phyloP scores from a whole-genome alignment of 768 basidiomycete species.

The Agrocybe pediades region DNA sequence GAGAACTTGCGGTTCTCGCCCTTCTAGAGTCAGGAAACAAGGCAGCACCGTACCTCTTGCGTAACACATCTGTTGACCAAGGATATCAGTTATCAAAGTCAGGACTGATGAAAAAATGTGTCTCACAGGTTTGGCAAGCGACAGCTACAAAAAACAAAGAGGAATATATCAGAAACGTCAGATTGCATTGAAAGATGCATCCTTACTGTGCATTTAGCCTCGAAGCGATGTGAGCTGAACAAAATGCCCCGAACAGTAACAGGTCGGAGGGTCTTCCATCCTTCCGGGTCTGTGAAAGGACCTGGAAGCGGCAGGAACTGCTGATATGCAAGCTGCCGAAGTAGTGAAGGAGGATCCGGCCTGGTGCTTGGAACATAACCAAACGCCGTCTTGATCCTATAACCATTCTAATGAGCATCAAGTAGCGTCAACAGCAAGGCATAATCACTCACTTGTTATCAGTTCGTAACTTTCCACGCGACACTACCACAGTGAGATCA shows the following conservation, averaged over 20 bases:
- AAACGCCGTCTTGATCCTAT: conserved; percentile 53
- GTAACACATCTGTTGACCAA: conserved; percentile 39
- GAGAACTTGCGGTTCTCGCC: conserved; percentile 37
- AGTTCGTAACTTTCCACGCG: conserved; percentile 48
- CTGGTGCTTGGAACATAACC: conserved; percentile 51
- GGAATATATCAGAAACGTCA: background rate
- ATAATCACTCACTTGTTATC: conserved; percentile 51
- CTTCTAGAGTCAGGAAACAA: conserved; percentile 44
- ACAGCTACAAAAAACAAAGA: conserved; percentile 31
- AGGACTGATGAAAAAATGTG: background rate
- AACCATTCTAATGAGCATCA: background rate
- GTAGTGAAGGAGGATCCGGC: conserved; percentile 45
- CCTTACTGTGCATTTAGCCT: conserved; percentile 45
- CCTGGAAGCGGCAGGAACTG: conserved; percentile 44
- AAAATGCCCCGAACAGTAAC: conserved; percentile 42
- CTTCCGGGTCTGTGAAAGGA: conserved; percentile 50
- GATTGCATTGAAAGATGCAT: background rate
- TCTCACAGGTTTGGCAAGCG: conserved; percentile 48
- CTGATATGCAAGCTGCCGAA: conserved; percentile 53
- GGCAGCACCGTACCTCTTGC: conserved; percentile 52
- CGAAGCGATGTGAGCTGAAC: conserved; percentile 38
- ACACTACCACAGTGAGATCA: conserved; percentile 46
- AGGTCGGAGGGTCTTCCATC: conserved; percentile 49
- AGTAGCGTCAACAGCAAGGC: too few relatives aligned
- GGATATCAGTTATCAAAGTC: conserved; percentile 8